A percentile compares a stretch with the other conserved stretches of the same genome.
Conservation (phyloP, 2,329 filamentous ascomycete species). For the Lachnellula subtilissima region DNA sequence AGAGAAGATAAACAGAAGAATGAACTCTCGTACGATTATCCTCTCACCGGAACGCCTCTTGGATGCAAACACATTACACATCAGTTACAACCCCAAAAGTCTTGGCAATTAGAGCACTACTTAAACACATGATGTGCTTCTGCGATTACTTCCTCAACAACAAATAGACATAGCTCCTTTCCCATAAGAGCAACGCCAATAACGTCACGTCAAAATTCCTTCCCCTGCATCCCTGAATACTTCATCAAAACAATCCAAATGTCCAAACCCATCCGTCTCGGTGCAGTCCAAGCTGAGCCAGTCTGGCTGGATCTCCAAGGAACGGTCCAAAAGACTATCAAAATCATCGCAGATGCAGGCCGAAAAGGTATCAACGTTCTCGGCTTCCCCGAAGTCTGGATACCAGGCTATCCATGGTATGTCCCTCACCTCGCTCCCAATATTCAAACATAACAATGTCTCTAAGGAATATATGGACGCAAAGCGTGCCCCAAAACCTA, state of each 20-base stretch:
- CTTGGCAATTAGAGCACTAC: too few species aligned
- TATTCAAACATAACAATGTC: background rate
- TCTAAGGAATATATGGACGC: conserved; percentile 18
- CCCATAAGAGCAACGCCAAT: background rate
- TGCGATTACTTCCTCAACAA: too few species aligned
- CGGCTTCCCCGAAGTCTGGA: conserved; percentile 50
- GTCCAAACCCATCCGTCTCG: conserved; percentile 27
- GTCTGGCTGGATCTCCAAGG: conserved; percentile 54
- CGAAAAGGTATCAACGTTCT: conserved; percentile 49
- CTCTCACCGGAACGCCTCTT: too few species aligned
- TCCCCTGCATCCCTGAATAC: background rate
- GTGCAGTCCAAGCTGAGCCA: conserved; percentile 53
- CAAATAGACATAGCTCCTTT: background rate
- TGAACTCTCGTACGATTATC: too few species aligned
- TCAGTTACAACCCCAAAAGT: too few species aligned
- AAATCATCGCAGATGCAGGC: conserved; percentile 51
- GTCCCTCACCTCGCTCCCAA: conserved; percentile 16
- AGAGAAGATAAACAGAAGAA: too few species aligned
- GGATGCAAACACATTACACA: too few species aligned
- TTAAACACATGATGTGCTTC: too few species aligned
- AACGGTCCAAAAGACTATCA: conserved; percentile 51
- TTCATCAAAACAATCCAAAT: background rate
- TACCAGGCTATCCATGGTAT: conserved; percentile 50
- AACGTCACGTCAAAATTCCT: background rate
- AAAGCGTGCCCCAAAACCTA: conserved; percentile 32